Evolutionary conservation across 169 alveolate genomes (phyloP), one percentile per base, ranked within the genome.

Genomic region (Plasmodium sp.): DNA sequence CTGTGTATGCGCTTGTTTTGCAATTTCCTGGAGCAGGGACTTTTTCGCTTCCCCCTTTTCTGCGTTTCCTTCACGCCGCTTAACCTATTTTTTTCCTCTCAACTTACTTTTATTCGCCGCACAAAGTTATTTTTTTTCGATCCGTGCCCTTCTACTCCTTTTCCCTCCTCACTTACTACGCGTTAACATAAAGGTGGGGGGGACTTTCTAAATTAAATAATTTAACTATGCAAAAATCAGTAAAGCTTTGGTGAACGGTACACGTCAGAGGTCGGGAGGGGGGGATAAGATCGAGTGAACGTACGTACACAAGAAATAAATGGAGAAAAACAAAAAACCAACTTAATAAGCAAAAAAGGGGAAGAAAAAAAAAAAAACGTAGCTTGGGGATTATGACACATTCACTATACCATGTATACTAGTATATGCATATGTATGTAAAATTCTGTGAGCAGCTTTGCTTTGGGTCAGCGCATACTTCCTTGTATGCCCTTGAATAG

Each of bases 401-500:
- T 27, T 33, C 51, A 51, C 67, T 82, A 41, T 82, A 45, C 9
- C 54, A 45, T 45, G 54, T 45, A 45, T 45, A 45, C 9, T 45
- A 45, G 54, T 41, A 27, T 41, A 27, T 82, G 90, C 67, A 82
- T 82, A 54, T 39, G 58, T 80, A 79, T 79, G 33, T 16, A 48
- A 18, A 80, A 41, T 4, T 56, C 58, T 33, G 43, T 82, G 56
- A 36, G 36, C 58, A 14, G 36, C 33, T 81, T 31, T 33, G 77
- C n/a, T 54, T 54, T 27, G 71, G 74, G 56, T 27, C 51, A 74
- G 62, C 84, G 77, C 93, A 85, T 85, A 85, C 85, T 45, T 84
- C 34, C 74, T 54, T 34, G 93, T 85, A 85, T 85, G 93, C 84
- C 79, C 58, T 74, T 85, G 39, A 73, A 51, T 77, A 36, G n/a